These are phyloP conservation scores for Chaetomium cochliodes DNA, from an alignment of 495 filamentous ascomycete species.

Conservation along the genomic window DNA sequence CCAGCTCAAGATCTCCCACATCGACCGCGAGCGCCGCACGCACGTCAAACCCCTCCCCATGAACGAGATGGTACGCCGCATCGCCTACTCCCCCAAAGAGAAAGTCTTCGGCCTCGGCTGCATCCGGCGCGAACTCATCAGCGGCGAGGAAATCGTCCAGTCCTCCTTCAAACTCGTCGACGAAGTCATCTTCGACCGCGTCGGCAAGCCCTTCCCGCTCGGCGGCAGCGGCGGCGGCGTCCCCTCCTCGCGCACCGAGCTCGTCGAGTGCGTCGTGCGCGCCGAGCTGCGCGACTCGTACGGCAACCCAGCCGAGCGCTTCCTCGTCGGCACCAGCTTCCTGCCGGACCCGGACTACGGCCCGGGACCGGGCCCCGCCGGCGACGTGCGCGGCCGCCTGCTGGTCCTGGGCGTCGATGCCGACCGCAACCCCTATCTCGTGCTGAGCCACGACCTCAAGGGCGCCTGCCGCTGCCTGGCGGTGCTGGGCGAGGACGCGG, in stretches of 20 bases:
- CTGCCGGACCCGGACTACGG: slow-evolving; percentile 55
- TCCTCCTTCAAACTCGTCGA: slow-evolving; percentile 54
- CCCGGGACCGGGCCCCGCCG: slow-evolving; percentile 5
- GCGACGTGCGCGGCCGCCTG: slow-evolving; percentile 69
- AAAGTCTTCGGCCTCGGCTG: slow-evolving; percentile 85
- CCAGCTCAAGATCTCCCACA: slow-evolving; percentile 74
- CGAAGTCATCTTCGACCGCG: slow-evolving; percentile 48
- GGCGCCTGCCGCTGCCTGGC: slow-evolving; percentile 77
- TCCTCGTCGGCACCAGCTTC: slow-evolving; percentile 83
- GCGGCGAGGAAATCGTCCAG: slow-evolving; percentile 50
- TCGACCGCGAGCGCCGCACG: slow-evolving; percentile 82
- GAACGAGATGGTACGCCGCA: slow-evolving; percentile 77
- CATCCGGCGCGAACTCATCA: slow-evolving; percentile 58
- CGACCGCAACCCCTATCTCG: slow-evolving; percentile 65
- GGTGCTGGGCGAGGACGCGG: slow-evolving; percentile 54
- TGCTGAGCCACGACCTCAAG: slow-evolving; percentile 62
- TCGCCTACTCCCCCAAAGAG: slow-evolving; percentile 78
- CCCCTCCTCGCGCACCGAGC: slow-evolving; percentile 62
- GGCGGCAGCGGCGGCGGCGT: slow-evolving; percentile 28
- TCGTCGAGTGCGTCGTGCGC: slow-evolving; percentile 81
- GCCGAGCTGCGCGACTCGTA: slow-evolving; percentile 66
- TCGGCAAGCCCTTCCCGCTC: slow-evolving; percentile 45
- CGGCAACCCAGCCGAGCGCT: slow-evolving; percentile 69
- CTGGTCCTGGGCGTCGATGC: slow-evolving; percentile 79
- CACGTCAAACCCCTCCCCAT: slow-evolving; percentile 79